Base-by-base conservation (phyloP, 768 basidiomycete species). In the Scleroderma citrinum region DNA sequence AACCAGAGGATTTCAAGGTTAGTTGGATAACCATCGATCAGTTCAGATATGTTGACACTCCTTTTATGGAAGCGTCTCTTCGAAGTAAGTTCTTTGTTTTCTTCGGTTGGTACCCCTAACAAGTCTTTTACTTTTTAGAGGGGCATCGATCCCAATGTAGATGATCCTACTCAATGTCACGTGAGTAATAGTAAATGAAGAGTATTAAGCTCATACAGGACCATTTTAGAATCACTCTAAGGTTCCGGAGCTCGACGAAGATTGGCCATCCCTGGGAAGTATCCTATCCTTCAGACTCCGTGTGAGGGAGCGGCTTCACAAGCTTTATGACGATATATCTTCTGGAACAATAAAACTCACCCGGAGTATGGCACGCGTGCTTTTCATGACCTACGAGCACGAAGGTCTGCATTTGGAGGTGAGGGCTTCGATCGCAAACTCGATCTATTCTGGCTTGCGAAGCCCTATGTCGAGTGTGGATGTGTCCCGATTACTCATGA, bases 141-240 rank as follows among this genome's bases (percentile, higher is more conserved):
- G 32, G 96, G 96, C 7, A 95, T 99, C 57, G 96, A 98, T 56
- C 96, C 96, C 0, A 81, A 85, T 58, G 92, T 98, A 21, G 88
- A 96, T 51, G 89, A 96, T 59, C 91, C 92, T 0, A 81, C 78
- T 4, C 71, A 83, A 63, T 89, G 88, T 53, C 92, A 97, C 61
- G 91, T 92, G 66, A 46, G 83, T 67, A 19, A 16, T 24, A 21
- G 20, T 20, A 41, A 17, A 4, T 5, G 20, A 30, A 26, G 37
- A 24, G 8, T 24, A 43, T 41, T 39, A 30, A 24, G 35, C 19
- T 46, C n/a, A 58, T 19, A 16, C 37, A 38, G 24, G 40, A 11
- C 48, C 16, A 41, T 48, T 24, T 21, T 60, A 97, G 89, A 73
- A 84, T 3, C 96, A 98, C 65, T 96, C 93, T 0, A 75, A 85